These are phyloP conservation scores for Ailanthus altissimus DNA, from an alignment of 345 rosid genomes.

Conservation along the genomic window DNA sequence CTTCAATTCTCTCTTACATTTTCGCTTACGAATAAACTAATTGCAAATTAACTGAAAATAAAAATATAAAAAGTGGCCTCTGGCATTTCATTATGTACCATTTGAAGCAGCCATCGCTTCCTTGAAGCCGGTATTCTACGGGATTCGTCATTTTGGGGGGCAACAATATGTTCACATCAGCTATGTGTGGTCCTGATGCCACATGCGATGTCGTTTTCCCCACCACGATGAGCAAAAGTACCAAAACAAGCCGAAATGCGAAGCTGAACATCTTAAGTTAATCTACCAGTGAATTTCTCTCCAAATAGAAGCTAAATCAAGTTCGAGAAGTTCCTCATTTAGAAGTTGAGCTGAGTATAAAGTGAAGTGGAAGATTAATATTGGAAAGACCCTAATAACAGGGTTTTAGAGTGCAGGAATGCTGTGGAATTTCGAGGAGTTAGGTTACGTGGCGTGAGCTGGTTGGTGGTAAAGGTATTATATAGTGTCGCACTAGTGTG, in stretches of 20 bases:
- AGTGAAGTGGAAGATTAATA: neutral
- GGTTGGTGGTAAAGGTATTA: neutral
- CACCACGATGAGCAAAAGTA: constrained; percentile 31
- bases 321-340: neutral
- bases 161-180: constrained; percentile 85
- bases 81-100: constrained; percentile 42
- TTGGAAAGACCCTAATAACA: constrained; percentile 18
- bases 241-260: constrained; percentile 30
- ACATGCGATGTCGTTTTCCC: constrained; percentile 35
- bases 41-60: neutral
- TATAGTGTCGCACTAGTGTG: neutral
- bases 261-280: constrained; percentile 37
- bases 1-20: neutral
- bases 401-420: constrained; percentile 13
- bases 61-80: neutral
- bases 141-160: constrained; percentile 91
- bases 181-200: constrained; percentile 79
- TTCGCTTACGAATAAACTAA: neutral
- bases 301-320: constrained; percentile 2
- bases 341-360: neutral
- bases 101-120: constrained; percentile 96
- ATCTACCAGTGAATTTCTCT: constrained; percentile 6
- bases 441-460: neutral
- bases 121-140: constrained; percentile 93
- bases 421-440: neutral